These are phyloP conservation scores for Pythium guiyangense DNA, from an alignment of 352 stramenopile species.

Conservation along the genomic window DNA sequence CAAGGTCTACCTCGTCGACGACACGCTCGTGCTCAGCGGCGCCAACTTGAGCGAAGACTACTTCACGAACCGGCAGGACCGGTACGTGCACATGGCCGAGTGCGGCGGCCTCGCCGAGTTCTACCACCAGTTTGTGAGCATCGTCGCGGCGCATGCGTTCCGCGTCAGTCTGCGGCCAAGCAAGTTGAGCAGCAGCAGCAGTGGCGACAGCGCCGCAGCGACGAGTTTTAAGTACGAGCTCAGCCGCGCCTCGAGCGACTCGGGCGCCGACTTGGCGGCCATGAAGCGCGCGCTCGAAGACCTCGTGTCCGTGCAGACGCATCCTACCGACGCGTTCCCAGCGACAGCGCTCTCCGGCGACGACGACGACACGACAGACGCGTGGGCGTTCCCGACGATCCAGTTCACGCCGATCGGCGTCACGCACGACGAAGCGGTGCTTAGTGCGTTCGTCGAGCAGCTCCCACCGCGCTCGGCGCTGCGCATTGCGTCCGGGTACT, in stretches of 20 bases:
- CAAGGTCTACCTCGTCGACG: slow-evolving; percentile 83
- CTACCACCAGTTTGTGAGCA: slow-evolving; percentile 67
- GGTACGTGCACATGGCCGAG: slow-evolving; percentile 63
- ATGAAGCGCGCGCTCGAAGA: slow-evolving; percentile 45
- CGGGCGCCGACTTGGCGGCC: slow-evolving; percentile 19
- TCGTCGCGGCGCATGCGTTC: slow-evolving; percentile 43
- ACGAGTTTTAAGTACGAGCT: slow-evolving; percentile 20
- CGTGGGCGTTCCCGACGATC: slow-evolving; percentile 71
- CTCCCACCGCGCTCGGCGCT: slow-evolving; percentile 42
- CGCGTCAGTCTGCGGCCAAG: slow-evolving; percentile 22
- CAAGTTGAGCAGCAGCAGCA: no score
- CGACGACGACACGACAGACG: slow-evolving; percentile 17
- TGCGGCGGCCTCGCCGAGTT: slow-evolving; percentile 49
- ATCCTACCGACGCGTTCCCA: slow-evolving; percentile 3
- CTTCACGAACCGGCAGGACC: slow-evolving; percentile 79
- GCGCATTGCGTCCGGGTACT: slow-evolving; percentile 71
- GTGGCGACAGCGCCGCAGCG: neutral
- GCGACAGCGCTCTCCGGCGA: no score
- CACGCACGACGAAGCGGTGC: slow-evolving; percentile 47
- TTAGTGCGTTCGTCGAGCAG: slow-evolving; percentile 39
- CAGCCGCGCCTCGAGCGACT: slow-evolving; percentile 24
- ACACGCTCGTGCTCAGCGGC: slow-evolving; percentile 74
- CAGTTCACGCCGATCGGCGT: slow-evolving; percentile 67
- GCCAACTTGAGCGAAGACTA: slow-evolving; percentile 84
- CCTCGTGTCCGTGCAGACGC: slow-evolving; percentile 26